Evolutionary conservation across 305 asterid species (phyloP).

Genomic region (Fraxinus sp.): DNA sequence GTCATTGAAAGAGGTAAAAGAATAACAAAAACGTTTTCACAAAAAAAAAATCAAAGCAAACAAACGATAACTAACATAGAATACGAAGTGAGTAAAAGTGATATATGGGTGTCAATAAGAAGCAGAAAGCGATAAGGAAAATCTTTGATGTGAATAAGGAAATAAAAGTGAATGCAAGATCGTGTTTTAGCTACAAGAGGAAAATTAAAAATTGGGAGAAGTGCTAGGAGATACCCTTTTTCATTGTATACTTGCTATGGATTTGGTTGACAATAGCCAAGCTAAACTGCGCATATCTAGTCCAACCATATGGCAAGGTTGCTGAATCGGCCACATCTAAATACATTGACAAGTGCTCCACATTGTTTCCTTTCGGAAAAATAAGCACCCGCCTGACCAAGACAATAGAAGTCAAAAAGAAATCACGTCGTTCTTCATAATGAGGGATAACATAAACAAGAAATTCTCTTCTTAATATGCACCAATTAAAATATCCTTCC

Average conservation of each 20-base stretch:
- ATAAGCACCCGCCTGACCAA: slow-evolving; percentile 80
- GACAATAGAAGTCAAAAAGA: slow-evolving; percentile 24
- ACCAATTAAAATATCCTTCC: slow-evolving; percentile 7
- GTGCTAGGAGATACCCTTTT: slow-evolving; percentile 54
- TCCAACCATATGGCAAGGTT: slow-evolving; percentile 76
- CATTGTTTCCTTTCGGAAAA: slow-evolving; percentile 86
- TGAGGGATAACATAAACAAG: neutral
- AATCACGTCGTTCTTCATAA: neutral
- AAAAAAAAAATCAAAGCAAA: neutral
- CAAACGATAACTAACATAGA: neutral
- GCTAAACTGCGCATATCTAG: slow-evolving; percentile 87
- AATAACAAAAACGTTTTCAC: neutral
- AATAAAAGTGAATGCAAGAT: neutral
- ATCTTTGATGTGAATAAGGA: neutral
- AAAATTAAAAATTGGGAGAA: slow-evolving; percentile 2
- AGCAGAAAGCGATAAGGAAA: neutral
- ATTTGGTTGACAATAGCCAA: slow-evolving; percentile 78
- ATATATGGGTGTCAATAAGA: neutral
- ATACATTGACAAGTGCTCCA: slow-evolving; percentile 75
- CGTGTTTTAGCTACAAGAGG: neutral
- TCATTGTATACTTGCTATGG: slow-evolving; percentile 49
- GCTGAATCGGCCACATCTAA: slow-evolving; percentile 80
- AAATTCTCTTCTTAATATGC: neutral
- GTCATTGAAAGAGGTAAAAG: slow-evolving; percentile 4
- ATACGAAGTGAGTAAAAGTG: neutral